A percentile compares a stretch with the other conserved stretches of the same genome.
Conservation (phyloP, 441 rosid species). For the Flueggea neowawraea region DNA sequence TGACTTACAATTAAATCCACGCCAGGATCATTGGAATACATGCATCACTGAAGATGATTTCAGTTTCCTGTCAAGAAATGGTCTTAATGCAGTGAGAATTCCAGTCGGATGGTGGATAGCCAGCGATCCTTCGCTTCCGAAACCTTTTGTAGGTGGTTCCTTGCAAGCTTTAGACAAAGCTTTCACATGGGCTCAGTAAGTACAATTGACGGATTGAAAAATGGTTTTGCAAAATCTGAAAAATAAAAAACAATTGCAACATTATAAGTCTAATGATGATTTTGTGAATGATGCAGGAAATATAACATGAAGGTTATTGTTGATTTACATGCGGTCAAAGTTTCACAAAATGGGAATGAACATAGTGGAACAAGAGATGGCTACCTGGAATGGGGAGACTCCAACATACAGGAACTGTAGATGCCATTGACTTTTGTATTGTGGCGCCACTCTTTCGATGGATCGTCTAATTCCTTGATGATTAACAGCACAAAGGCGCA, state of each 20-base stretch:
- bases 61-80: conserved; percentile 41
- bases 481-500: conserved; percentile 42
- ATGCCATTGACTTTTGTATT: conserved; percentile 28
- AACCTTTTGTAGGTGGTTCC: conserved; percentile 44
- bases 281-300: conserved; percentile 16
- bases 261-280: too few relatives aligned
- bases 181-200: conserved; percentile 43
- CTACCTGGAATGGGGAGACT: conserved; percentile 35
- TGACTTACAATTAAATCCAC: neutral
- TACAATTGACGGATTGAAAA: neutral
- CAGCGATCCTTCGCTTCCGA: conserved; percentile 44
- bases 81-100: conserved; percentile 48
- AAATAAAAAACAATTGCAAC: too few relatives aligned
- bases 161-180: conserved; percentile 39
- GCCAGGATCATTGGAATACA: conserved; percentile 54
- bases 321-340: conserved; percentile 30
- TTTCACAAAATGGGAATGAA: conserved; percentile 29
- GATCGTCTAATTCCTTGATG: conserved; percentile 34
- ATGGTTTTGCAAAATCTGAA: too few relatives aligned
- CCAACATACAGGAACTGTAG: conserved; percentile 28
- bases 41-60: conserved; percentile 55
- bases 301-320: conserved; percentile 31
- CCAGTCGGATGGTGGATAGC: conserved; percentile 78
- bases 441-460: conserved; percentile 7
- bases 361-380: conserved; percentile 36